A percentile compares a stretch with the other conserved stretches of the same genome.
Evolutionary conservation across 2,329 filamentous ascomycete genomes (phyloP).

Genomic region (Pseudogymnoascus sp.): DNA sequence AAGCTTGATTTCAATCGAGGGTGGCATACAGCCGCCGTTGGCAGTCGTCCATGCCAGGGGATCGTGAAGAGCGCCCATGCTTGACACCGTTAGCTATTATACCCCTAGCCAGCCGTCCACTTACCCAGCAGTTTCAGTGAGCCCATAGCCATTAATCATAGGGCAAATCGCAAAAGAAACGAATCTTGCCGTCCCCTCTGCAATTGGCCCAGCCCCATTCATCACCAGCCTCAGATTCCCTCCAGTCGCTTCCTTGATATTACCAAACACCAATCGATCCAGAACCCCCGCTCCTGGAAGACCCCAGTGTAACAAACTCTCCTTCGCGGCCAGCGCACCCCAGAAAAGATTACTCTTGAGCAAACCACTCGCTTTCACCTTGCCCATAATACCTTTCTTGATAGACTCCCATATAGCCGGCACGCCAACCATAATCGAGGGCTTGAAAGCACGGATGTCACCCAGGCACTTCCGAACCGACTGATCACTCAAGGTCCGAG

Average conservation of each 20-base stretch:
- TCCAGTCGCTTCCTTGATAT: slow-evolving; percentile 83
- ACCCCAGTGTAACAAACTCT: slow-evolving; percentile 46
- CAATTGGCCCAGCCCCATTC: slow-evolving; percentile 88
- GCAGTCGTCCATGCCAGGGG: slow-evolving; percentile 75
- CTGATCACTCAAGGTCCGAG: slow-evolving; percentile 75
- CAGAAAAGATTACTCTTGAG: slow-evolving; percentile 72
- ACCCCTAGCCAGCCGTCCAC: background rate
- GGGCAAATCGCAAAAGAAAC: slow-evolving; percentile 86
- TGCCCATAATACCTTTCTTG: slow-evolving; percentile 80
- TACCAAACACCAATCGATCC: slow-evolving; percentile 81
- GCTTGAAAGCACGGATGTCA: slow-evolving; percentile 85
- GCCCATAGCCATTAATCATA: slow-evolving; percentile 88
- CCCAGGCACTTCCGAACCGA: slow-evolving; percentile 86
- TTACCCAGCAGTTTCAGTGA: slow-evolving; percentile 78
- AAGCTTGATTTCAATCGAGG: slow-evolving; percentile 78
- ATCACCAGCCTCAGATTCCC: slow-evolving; percentile 81
- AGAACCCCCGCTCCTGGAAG: slow-evolving; percentile 61
- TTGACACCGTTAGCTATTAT: background rate
- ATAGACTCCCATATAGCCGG: slow-evolving; percentile 96
- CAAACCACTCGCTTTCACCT: slow-evolving; percentile 64
- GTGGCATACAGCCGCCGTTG: slow-evolving; percentile 70
- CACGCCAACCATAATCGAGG: slow-evolving; percentile 86
- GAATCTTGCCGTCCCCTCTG: slow-evolving; percentile 81
- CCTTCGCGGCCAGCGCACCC: slow-evolving; percentile 52
- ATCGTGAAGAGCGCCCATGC: slow-evolving; percentile 71